Base-by-base conservation (phyloP, 345 rosid genomes). In the Corchorus capsularis region DNA sequence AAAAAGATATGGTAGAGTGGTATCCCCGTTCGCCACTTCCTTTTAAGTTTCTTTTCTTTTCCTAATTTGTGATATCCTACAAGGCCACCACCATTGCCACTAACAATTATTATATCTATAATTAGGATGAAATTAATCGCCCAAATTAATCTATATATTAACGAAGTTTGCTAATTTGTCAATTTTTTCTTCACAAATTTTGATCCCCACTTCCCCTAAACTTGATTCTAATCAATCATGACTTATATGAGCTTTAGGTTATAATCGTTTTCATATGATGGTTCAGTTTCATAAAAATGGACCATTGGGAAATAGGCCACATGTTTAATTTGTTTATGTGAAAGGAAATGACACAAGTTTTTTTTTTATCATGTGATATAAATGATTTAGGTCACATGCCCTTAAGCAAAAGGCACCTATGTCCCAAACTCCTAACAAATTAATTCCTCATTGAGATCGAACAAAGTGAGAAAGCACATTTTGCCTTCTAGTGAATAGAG, bases 21-120 rank as follows among this genome's bases (percentile, higher is more conserved):
- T 37, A 37, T 47, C 69, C 77, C 41, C 57, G 35, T 69, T 72
- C 71, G 20, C 78, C 74, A 67, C 75, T 74, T 61, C 35, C 55
- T 49, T 63, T 53, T 34, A 22, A 57, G 39, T 37, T 64, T 50
- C 19, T 8, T 5, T 45, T 45, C 8, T 45, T 45, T 39, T 22
- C 12, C 43, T 27, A 22, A 27, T 20, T 27, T 75, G 76, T 63
- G 79, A 53, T 75, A 62, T 75, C 82, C 76, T 63, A 75, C 73
- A 19, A 16, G 56, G 76, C 63, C 77, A 37, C 73, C 82, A 79
- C 77, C 73, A 64, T 3, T 34, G 1, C 74, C 73, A 71, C 57
- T 69, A 37, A 54, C 16, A 61, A 43, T 11, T 56, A 6, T 14
- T 39, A 34, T 61, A 61, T 22, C 2, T 60, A 60, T 59, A 20